phyloP scores from a whole-genome alignment of 192 early-diverging fungal genomes.

The Spizellomyces sp. region DNA sequence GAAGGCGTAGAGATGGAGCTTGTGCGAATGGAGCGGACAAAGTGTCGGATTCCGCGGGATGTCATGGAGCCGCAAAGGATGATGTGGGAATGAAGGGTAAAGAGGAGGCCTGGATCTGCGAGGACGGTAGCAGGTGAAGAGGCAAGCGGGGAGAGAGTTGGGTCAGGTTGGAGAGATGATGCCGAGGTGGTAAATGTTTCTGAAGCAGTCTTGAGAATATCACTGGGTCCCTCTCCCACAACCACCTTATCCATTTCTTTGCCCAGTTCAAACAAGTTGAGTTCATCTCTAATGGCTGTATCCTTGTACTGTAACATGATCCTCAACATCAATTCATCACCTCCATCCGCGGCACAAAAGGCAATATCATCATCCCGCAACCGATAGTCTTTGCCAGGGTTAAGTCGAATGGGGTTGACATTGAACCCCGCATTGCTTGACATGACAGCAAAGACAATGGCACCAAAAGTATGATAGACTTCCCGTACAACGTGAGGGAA shows the following conservation, averaged over 20 bases:
- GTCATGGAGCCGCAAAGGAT: conserved; percentile 51
- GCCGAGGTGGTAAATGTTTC: too few relatives aligned
- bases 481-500: conserved; percentile 42
- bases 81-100: conserved; percentile 32
- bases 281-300: conserved; percentile 31
- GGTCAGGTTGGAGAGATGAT: not conserved
- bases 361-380: conserved; percentile 44
- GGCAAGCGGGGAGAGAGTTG: not conserved
- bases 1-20: conserved; percentile 1
- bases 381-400: conserved; percentile 37
- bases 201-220: too few relatives aligned
- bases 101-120: not conserved
- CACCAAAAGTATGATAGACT: conserved; percentile 42
- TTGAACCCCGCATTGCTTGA: conserved; percentile 42
- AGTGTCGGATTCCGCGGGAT: conserved; percentile 46
- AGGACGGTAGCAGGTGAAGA: not conserved
- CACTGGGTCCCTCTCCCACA: not conserved
- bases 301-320: conserved; percentile 51
- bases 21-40: conserved; percentile 44
- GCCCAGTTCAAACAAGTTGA: conserved; percentile 40
- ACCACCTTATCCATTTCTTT: conserved; percentile 40
- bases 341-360: conserved; percentile 42
- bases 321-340: conserved; percentile 49
- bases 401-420: conserved; percentile 38
- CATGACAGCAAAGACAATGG: conserved; percentile 49